These are phyloP conservation scores for Syzygium syzygioides DNA, from an alignment of 441 rosid species.

Conservation along the genomic window DNA sequence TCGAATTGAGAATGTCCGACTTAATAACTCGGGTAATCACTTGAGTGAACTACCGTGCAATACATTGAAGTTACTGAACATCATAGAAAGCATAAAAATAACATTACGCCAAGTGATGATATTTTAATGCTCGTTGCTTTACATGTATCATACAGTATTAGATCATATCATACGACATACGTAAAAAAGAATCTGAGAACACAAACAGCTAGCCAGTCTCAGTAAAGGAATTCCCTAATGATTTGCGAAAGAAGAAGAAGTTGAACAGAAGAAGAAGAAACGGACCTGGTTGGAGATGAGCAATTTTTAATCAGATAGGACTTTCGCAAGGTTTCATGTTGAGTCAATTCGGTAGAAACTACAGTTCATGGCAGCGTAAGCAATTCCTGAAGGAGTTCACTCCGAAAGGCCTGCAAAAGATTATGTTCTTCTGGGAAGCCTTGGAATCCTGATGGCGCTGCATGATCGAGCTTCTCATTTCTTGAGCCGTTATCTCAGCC, in stretches of 20 bases:
- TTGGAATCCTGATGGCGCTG: conserved; percentile 20
- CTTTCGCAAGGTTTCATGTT: background rate
- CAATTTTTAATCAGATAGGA: background rate
- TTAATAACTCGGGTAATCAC: background rate
- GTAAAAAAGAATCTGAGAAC: background rate
- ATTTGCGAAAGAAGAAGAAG: background rate
- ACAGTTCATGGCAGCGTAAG: background rate
- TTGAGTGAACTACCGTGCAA: background rate
- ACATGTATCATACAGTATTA: background rate
- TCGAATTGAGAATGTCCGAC: background rate
- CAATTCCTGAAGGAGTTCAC: background rate
- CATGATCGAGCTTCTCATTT: conserved; percentile 62
- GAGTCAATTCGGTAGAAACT: background rate
- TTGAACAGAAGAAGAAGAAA: background rate
- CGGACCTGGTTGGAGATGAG: background rate
- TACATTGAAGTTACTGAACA: background rate
- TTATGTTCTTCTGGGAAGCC: background rate
- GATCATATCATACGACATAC: background rate
- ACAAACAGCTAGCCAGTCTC: background rate
- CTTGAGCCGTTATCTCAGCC: conserved; percentile 61
- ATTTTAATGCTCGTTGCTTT: background rate
- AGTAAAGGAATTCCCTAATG: background rate
- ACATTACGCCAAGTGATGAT: background rate
- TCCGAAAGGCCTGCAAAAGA: background rate
- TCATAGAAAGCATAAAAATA: background rate